These are phyloP conservation scores for Cladosporium sp. DNA, from an alignment of 2,329 filamentous ascomycete species.

Conservation along the genomic window DNA sequence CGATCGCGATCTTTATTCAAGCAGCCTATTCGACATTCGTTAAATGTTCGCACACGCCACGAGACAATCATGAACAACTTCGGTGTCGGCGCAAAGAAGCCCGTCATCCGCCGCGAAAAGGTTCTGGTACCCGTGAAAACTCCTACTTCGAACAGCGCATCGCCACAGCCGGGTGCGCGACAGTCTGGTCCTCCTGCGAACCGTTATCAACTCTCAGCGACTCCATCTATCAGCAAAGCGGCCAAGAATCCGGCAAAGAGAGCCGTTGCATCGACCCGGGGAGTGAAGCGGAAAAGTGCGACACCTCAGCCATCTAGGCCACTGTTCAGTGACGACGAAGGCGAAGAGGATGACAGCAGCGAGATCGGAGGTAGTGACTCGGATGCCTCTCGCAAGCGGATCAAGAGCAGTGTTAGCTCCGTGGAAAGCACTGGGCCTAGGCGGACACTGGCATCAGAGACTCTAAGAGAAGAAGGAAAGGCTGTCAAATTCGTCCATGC, in stretches of 20 bases:
- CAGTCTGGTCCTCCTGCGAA: constrained; percentile 13
- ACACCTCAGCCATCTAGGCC: constrained; percentile 28
- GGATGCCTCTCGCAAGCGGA: constrained; percentile 31
- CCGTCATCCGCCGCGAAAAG: constrained; percentile 24
- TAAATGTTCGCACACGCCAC: neutral
- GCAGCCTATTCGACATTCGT: neutral
- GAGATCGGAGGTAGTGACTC: constrained; percentile 29
- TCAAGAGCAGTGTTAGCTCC: constrained; percentile 34
- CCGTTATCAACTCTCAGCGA: constrained; percentile 24
- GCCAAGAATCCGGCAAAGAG: constrained; percentile 10
- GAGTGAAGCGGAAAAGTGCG: constrained; percentile 33
- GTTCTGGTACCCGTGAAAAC: constrained; percentile 22
- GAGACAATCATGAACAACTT: constrained; percentile 5
- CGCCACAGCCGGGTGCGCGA: constrained; percentile 12
- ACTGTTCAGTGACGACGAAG: constrained; percentile 30
- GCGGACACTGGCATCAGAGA: constrained; percentile 18
- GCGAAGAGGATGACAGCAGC: constrained; percentile 27
- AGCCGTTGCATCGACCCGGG: constrained; percentile 21
- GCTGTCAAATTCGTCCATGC: constrained; percentile 37
- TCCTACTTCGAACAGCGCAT: constrained; percentile 9
- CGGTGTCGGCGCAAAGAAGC: constrained; percentile 16
- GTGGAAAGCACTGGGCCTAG: constrained; percentile 25
- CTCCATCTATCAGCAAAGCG: neutral
- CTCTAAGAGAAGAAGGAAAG: constrained; percentile 22
- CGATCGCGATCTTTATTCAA: neutral